Evolutionary conservation across 1,284 basidiomycete genomes (phyloP).

Genomic region (Tilletiopsis washingtonensis): DNA sequence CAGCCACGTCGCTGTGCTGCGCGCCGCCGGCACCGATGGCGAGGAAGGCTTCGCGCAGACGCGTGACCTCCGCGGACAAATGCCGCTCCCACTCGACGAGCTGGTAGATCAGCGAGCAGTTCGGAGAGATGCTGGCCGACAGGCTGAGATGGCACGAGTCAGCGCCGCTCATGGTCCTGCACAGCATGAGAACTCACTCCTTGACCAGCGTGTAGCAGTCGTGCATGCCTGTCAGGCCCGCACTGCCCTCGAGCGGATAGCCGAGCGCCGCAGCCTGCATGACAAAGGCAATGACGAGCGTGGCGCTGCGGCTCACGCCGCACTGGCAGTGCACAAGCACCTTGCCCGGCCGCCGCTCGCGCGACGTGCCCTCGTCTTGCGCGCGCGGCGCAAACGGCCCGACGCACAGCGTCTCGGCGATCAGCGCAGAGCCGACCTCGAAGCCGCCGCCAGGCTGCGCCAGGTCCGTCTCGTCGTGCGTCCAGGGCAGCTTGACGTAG

Average conservation of each 20-base stretch:
- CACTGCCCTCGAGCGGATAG: conserved; percentile 44
- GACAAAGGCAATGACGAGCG: conserved; percentile 82
- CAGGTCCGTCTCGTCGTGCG: conserved; percentile 55
- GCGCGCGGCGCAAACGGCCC: conserved; percentile 49
- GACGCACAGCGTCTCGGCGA: conserved; percentile 55
- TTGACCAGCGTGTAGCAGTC: conserved; percentile 77
- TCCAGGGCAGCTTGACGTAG: conserved; percentile 89
- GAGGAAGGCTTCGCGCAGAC: conserved; percentile 16
- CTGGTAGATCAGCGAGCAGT: conserved; percentile 91
- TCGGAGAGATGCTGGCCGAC: conserved; percentile 54
- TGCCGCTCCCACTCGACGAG: conserved; percentile 84
- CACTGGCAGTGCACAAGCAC: conserved; percentile 59
- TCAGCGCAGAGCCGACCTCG: conserved; percentile 30
- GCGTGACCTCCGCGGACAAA: conserved; percentile 48
- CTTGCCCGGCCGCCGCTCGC: no score
- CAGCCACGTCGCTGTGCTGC: background rate
- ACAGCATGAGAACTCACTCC: conserved; percentile 25
- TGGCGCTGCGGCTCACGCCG: conserved; percentile 88
- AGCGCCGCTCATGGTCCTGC: no score
- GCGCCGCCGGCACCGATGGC: background rate
- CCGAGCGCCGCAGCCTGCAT: conserved; percentile 81
- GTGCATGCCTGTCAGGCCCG: conserved; percentile 63
- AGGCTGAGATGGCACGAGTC: no score
- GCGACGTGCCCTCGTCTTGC: background rate
- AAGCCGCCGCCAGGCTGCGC: conserved; percentile 27